Conservation (phyloP, 805 yeast species). For the Phaffomyces antillensis region DNA sequence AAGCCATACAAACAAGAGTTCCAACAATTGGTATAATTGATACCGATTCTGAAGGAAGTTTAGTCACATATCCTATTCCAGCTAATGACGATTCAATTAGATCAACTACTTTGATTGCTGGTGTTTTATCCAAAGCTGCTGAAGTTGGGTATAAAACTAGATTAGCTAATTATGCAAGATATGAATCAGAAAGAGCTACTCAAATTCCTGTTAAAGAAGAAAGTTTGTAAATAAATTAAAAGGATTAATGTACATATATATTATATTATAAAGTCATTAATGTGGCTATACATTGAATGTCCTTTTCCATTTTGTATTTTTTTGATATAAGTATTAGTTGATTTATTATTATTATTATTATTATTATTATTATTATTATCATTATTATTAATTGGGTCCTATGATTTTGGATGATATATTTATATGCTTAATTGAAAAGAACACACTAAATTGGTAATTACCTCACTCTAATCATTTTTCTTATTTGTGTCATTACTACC, state of each 20-base stretch:
- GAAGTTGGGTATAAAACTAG: constrained; percentile 54
- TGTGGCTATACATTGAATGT: too few species aligned
- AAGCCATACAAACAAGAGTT: constrained; percentile 73
- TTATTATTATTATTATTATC: background rate
- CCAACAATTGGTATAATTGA: constrained; percentile 94
- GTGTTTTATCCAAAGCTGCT: constrained; percentile 82
- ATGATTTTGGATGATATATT: background rate
- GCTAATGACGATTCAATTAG: constrained; percentile 91
- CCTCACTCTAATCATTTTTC: background rate
- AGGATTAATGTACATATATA: constrained; percentile 1
- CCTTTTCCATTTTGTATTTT: background rate
- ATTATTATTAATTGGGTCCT: background rate
- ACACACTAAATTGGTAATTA: background rate
- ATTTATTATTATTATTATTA: too few species aligned
- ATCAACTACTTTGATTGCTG: constrained; percentile 70
- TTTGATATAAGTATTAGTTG: background rate
- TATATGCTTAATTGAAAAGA: background rate
- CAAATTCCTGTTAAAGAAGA: background rate
- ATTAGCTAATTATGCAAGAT: constrained; percentile 11
- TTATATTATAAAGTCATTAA: too few species aligned
- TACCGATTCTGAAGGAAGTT: constrained; percentile 85
- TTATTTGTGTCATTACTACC: background rate
- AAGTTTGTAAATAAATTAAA: constrained; percentile 7
- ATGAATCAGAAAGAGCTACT: background rate
- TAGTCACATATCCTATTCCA: constrained; percentile 91